Conservation (phyloP, 345 rosid species). For the Microthlaspi erraticum region DNA sequence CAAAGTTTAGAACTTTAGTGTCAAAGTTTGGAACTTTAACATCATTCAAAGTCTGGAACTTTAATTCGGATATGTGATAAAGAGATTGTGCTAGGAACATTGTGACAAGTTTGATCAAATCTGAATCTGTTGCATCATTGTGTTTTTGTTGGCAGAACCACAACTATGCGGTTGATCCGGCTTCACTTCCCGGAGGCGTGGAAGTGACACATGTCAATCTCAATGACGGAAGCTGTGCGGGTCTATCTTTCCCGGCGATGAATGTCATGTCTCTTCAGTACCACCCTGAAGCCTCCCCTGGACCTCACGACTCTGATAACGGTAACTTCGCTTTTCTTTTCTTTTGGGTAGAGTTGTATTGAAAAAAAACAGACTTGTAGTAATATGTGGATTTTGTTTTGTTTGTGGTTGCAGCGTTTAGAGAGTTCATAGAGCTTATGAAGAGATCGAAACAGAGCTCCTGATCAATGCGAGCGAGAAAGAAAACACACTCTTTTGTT, state of each 20-base stretch:
- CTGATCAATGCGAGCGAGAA: conserved; percentile 18
- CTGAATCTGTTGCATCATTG: conserved; percentile 10
- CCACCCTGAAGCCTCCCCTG: conserved; percentile 98
- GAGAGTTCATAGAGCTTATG: conserved; percentile 65
- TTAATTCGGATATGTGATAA: background rate
- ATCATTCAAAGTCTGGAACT: conserved; percentile 11
- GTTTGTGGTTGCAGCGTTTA: conserved; percentile 52
- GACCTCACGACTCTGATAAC: conserved; percentile 92
- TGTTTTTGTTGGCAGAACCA: conserved; percentile 63
- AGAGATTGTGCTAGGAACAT: conserved; percentile 5
- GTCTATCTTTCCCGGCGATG: conserved; percentile 78
- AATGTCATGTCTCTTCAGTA: conserved; percentile 90
- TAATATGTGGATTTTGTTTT: background rate
- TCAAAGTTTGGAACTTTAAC: background rate
- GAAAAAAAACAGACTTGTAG: background rate
- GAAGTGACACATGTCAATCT: conserved; percentile 95
- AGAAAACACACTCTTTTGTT: conserved; percentile 12
- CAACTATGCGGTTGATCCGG: conserved; percentile 93
- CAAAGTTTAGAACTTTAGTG: background rate
- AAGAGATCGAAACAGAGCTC: conserved; percentile 44
- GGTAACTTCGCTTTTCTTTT: conserved; percentile 45
- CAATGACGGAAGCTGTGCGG: conserved; percentile 95
- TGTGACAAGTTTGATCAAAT: conserved; percentile 14
- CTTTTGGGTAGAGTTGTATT: background rate
- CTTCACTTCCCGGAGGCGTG: conserved; percentile 83